Base-by-base conservation (phyloP, 2,329 filamentous ascomycete genomes). In the Nigrospora sphaerica region DNA sequence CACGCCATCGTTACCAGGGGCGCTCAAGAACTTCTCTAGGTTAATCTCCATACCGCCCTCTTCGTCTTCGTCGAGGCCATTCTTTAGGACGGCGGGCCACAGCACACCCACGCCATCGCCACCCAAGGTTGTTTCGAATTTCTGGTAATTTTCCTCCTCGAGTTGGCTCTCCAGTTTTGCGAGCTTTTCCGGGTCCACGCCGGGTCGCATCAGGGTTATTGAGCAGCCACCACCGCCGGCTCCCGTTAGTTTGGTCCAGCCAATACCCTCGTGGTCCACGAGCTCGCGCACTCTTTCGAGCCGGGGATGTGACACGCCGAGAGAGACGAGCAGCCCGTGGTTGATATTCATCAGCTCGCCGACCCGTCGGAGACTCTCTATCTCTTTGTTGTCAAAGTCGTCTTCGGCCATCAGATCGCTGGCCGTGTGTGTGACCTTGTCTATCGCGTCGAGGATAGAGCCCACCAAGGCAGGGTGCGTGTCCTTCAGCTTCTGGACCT, bases 161-260 rank as follows among this genome's bases (percentile, higher is more conserved):
- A 92, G 77, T 50, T 81, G 79, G 35, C 71, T 61, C 54, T 92
- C 81, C 14, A 97, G 70, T 11, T 74, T 69, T 19, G 71, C 66
- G 28, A 95, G 67, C 56, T 78, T 78, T 50, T 78, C 70, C 14
- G 62, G 57, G 7, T 78, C 62, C 1, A 78, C 72, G 31, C 79
- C 80, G 0, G 88, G 86, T 53, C 85, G 86, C 42, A 98, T 73
- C 4, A 98, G 72, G 0, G 92, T 95, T 55, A 98, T 97, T 3
- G 91, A 92, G 66, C 95, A 97, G 3, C 93, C 93, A 47, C 93
- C 95, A 12, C 93, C 95, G 18, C 93, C 93, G 1, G 93, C 93
- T 32, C 93, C 93, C 0, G 93, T 98, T 47, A 98, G 77, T 65
- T 98, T 98, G 12, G 93, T 96, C 91, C 91, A 98, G 31, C 93